These are phyloP conservation scores for Sungouiella thailandica DNA, from an alignment of 805 yeast species.

Conservation along the genomic window DNA sequence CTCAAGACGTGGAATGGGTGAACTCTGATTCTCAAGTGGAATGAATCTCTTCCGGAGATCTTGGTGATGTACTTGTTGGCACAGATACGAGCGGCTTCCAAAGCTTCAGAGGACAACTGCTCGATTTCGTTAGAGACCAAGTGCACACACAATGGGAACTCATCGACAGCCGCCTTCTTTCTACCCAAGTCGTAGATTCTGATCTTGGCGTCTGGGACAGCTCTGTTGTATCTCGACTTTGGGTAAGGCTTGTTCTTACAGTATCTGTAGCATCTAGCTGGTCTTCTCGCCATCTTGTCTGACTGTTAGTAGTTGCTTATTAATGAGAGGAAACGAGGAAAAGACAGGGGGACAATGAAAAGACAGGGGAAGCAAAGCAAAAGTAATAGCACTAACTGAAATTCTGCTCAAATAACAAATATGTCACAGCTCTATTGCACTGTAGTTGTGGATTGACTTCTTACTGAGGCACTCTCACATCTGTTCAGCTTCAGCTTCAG, in stretches of 20 bases:
- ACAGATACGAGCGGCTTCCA: constrained; percentile 99
- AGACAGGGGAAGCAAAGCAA: too few relatives aligned
- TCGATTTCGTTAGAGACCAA: constrained; percentile 98
- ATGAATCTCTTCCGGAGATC: constrained; percentile 96
- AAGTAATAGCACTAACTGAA: too few relatives aligned
- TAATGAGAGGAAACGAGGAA: neutral
- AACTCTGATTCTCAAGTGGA: constrained; percentile 99
- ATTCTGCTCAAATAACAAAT: too few relatives aligned
- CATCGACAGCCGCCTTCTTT: constrained; percentile 99
- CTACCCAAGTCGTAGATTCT: constrained; percentile 99
- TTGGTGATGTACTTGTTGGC: constrained; percentile 99
- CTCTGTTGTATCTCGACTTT: constrained; percentile 99
- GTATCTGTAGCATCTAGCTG: constrained; percentile 99
- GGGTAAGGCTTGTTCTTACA: constrained; percentile 99
- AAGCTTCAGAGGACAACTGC: constrained; percentile 99
- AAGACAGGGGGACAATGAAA: too few relatives aligned
- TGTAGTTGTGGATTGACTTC: too few relatives aligned
- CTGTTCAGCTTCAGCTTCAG: too few relatives aligned
- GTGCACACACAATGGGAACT: constrained; percentile 99
- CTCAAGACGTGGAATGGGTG: constrained; percentile 99
- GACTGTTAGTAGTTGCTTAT: too few relatives aligned
- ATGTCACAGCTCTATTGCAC: too few relatives aligned
- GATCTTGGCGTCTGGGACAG: constrained; percentile 99
- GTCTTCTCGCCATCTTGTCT: constrained; percentile 98
- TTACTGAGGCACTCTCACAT: too few relatives aligned